Evolutionary conservation across 1,284 basidiomycete genomes (phyloP).

Genomic region (Austroboletus niveus): DNA sequence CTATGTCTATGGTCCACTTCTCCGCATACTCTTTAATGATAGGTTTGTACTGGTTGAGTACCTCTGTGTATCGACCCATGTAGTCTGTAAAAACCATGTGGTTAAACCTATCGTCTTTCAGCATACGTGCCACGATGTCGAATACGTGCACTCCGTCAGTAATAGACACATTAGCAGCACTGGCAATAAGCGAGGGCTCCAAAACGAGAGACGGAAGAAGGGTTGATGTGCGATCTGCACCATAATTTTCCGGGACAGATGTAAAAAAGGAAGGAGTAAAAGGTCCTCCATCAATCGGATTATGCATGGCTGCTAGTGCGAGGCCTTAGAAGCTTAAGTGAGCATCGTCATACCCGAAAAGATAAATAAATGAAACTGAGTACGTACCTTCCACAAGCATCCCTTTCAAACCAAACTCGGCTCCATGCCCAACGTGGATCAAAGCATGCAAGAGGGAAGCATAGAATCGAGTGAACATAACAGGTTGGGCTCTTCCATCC

Average conservation of each 20-base stretch:
- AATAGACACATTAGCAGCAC: constrained; percentile 1
- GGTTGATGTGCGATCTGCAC: neutral
- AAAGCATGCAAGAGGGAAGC: constrained; percentile 23
- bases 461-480: constrained; percentile 28
- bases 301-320: constrained; percentile 20
- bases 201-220: constrained; percentile 12
- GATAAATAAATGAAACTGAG: neutral
- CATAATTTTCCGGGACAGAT: neutral
- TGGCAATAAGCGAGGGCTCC: neutral
- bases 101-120: constrained; percentile 23
- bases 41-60: constrained; percentile 2
- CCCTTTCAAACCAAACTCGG: constrained; percentile 32
- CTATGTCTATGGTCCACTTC: constrained; percentile 26
- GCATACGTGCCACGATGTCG: constrained; percentile 25
- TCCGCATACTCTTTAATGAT: constrained; percentile 16
- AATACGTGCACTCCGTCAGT: constrained; percentile 22
- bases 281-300: constrained; percentile 10
- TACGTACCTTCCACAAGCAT: constrained; percentile 35
- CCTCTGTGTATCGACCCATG: neutral
- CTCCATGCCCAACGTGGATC: constrained; percentile 31
- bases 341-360: neutral
- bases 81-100: neutral
- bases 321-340: constrained; percentile 22
- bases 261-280: constrained; percentile 20
- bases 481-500: constrained; percentile 21